Conservation (phyloP, 495 filamentous ascomycete species). For the Aspergillus ellipticus region DNA sequence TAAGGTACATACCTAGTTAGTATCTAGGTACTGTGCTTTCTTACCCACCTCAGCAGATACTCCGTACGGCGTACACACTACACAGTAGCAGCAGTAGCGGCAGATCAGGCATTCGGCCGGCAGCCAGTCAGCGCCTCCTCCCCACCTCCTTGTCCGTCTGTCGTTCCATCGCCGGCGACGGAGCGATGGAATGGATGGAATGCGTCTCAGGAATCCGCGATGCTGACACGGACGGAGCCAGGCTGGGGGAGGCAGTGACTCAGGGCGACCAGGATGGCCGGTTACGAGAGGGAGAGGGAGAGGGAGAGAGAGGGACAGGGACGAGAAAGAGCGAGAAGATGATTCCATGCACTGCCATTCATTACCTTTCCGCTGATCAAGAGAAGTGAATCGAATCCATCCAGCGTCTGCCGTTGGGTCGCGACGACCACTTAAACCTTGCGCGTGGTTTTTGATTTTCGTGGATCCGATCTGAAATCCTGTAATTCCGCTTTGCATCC, state of each 20-base stretch:
- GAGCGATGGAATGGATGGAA: too few species aligned
- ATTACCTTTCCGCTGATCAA: too few species aligned
- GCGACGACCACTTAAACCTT: constrained; percentile 14
- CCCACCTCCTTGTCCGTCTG: constrained; percentile 11
- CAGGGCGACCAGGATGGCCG: too few species aligned
- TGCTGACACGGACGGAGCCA: neutral
- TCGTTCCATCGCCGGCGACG: constrained; percentile 10
- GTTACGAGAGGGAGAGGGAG: neutral
- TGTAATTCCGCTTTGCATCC: constrained; percentile 6
- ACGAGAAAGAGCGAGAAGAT: too few species aligned
- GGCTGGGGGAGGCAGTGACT: too few species aligned
- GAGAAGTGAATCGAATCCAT: too few species aligned
- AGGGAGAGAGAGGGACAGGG: neutral
- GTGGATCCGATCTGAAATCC: neutral
- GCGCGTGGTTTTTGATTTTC: neutral
- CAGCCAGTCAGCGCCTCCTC: constrained; percentile 11
- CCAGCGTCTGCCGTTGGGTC: constrained; percentile 5
- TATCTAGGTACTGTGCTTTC: too few species aligned
- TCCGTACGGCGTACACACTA: too few species aligned
- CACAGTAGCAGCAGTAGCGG: too few species aligned
- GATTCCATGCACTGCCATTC: too few species aligned
- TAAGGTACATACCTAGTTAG: too few species aligned
- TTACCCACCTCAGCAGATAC: too few species aligned
- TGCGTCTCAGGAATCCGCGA: neutral
- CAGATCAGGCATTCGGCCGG: constrained; percentile 19